Conservation (phyloP, 169 alveolate species). For the Cystoisospora suis region DNA sequence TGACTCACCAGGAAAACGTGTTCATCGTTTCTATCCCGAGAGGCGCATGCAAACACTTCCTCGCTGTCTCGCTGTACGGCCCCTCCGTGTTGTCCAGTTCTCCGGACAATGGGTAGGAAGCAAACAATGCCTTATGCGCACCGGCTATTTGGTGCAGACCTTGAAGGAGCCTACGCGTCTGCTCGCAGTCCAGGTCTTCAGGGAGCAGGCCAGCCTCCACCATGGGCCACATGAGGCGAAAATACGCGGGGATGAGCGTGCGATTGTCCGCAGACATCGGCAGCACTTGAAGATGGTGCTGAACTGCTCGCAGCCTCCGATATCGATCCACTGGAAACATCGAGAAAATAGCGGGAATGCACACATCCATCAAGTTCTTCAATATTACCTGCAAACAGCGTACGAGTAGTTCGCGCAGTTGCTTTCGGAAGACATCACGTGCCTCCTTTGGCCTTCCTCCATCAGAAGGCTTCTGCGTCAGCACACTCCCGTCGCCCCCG, state of each 20-base stretch:
- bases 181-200: background rate
- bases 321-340: background rate
- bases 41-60: too few species aligned
- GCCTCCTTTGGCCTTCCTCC: too few species aligned
- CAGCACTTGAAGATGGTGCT: background rate
- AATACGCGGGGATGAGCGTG: background rate
- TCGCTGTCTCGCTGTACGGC: too few species aligned
- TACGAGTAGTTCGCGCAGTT: background rate
- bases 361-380: background rate
- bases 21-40: too few species aligned
- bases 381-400: background rate
- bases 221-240: constrained; percentile 11
- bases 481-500: too few species aligned
- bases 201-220: background rate
- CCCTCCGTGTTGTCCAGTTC: constrained; percentile 26
- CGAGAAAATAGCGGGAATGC: constrained; percentile 10
- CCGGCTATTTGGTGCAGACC: constrained; percentile 1
- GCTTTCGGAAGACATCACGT: too few species aligned
- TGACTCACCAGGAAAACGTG: too few species aligned
- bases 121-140: background rate
- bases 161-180: background rate
- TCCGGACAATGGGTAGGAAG: background rate
- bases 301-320: background rate
- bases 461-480: too few species aligned
- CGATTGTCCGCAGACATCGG: background rate